Evolutionary conservation across 129 eudicot species (phyloP).

Genomic region (Mikania micrantha): DNA sequence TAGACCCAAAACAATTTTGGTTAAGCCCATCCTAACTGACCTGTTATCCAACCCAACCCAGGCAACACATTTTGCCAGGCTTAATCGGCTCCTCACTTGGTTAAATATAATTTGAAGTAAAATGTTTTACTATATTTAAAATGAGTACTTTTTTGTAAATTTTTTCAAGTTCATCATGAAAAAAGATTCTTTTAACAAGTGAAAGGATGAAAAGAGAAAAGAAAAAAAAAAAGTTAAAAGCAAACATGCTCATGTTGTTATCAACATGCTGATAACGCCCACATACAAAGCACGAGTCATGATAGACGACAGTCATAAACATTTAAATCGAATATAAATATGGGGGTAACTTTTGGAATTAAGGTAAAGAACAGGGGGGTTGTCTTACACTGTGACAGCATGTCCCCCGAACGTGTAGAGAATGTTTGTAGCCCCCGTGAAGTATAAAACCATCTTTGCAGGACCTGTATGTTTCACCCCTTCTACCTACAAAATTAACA

Average conservation of each 20-base stretch:
- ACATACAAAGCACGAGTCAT: slow-evolving; percentile 8
- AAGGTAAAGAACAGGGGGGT: slow-evolving; percentile 24
- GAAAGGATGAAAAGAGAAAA: neutral
- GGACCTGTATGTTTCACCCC: slow-evolving; percentile 97
- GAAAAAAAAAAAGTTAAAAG: slow-evolving; percentile 13
- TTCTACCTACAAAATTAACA: slow-evolving; percentile 49
- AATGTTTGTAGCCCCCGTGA: slow-evolving; percentile 99
- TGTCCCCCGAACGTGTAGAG: slow-evolving; percentile 99
- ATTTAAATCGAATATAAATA: slow-evolving; percentile 1
- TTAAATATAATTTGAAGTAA: too few species aligned
- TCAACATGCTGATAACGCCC: slow-evolving; percentile 32
- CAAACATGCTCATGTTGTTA: slow-evolving; percentile 28
- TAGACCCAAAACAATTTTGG: too few species aligned
- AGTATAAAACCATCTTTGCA: slow-evolving; percentile 82
- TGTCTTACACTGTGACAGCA: slow-evolving; percentile 99
- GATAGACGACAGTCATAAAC: slow-evolving; percentile 17
- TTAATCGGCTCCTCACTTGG: too few species aligned
- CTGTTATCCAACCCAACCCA: too few species aligned
- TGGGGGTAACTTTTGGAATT: slow-evolving; percentile 21
- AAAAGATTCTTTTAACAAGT: neutral
- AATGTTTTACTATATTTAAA: neutral
- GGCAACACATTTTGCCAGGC: too few species aligned
- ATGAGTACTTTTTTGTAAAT: neutral
- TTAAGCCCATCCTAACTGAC: too few species aligned
- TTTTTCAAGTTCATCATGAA: neutral